These are phyloP conservation scores for Debaryomyces tyrocola DNA, from an alignment of 805 yeast species.

Conservation along the genomic window DNA sequence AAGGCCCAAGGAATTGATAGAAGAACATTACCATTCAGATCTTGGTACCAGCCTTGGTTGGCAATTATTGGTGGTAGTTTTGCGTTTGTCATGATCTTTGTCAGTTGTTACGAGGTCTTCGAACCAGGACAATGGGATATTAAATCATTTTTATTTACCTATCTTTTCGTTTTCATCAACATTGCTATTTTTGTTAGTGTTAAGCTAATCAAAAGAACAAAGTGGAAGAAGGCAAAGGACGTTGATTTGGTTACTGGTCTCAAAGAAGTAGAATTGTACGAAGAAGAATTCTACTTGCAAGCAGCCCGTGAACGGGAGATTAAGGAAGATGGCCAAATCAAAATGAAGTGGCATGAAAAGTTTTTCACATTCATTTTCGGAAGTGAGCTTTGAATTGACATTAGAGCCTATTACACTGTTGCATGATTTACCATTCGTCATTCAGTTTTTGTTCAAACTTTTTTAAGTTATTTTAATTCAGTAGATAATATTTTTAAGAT, in stretches of 20 bases:
- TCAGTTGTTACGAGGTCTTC: conserved; percentile 40
- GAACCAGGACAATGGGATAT: conserved; percentile 37
- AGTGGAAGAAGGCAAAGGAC: conserved; percentile 27
- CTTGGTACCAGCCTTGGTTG: conserved; percentile 37
- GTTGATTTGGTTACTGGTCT: conserved; percentile 40
- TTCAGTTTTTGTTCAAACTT: background rate
- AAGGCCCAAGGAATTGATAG: conserved; percentile 32
- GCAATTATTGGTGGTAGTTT: conserved; percentile 28
- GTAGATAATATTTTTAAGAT: no score
- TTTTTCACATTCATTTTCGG: conserved; percentile 24
- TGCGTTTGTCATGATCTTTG: conserved; percentile 32
- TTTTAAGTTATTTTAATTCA: background rate
- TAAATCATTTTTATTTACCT: conserved; percentile 43
- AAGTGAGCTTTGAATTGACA: conserved; percentile 14
- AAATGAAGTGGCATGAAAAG: conserved; percentile 13
- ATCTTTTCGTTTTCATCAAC: conserved; percentile 44
- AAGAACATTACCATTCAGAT: conserved; percentile 7
- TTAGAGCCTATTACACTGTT: background rate
- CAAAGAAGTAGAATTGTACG: conserved; percentile 41
- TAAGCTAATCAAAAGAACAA: conserved; percentile 40
- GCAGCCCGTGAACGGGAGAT: conserved; percentile 13
- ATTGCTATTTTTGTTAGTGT: conserved; percentile 31
- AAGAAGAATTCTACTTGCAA: conserved; percentile 23
- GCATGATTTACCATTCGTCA: background rate
- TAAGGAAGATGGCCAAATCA: conserved; percentile 18